Conservation (phyloP, 2,329 filamentous ascomycete genomes). For the Ophiocordyceps camponoti-floridani region DNA sequence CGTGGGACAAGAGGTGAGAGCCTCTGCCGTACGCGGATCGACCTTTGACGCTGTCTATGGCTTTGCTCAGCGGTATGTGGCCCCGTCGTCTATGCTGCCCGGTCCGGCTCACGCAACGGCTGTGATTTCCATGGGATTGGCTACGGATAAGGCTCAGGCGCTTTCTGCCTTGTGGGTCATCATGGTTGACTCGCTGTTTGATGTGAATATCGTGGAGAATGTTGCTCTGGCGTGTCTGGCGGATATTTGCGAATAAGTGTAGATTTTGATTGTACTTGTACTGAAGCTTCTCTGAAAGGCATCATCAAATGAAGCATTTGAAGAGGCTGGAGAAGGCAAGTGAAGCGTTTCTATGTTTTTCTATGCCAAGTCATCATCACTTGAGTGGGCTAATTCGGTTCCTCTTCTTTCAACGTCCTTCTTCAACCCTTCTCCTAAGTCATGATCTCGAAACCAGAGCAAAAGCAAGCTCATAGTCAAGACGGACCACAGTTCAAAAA, state of each 20-base stretch:
- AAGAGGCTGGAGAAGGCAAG: no score
- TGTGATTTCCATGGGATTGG: background rate
- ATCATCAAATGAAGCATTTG: no score
- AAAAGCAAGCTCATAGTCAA: no score
- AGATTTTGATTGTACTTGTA: no score
- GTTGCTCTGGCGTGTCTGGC: background rate
- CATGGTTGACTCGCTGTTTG: background rate
- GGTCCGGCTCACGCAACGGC: background rate
- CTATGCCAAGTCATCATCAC: no score
- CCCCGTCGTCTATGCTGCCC: background rate
- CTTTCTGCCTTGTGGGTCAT: background rate
- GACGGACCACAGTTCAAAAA: no score
- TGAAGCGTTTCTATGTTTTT: no score
- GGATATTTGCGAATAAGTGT: background rate
- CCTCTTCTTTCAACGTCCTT: no score
- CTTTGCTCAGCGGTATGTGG: background rate
- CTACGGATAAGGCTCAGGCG: background rate
- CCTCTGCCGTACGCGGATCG: background rate
- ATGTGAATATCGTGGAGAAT: background rate
- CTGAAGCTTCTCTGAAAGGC: no score
- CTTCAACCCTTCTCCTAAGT: no score
- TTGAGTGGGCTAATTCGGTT: no score
- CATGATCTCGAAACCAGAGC: no score
- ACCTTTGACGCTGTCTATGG: background rate
- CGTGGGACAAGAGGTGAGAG: background rate